A percentile compares a stretch with the other conserved stretches of the same genome.
phyloP scores from a whole-genome alignment of 208 protist genomes.

The Naegleria fowleri region DNA sequence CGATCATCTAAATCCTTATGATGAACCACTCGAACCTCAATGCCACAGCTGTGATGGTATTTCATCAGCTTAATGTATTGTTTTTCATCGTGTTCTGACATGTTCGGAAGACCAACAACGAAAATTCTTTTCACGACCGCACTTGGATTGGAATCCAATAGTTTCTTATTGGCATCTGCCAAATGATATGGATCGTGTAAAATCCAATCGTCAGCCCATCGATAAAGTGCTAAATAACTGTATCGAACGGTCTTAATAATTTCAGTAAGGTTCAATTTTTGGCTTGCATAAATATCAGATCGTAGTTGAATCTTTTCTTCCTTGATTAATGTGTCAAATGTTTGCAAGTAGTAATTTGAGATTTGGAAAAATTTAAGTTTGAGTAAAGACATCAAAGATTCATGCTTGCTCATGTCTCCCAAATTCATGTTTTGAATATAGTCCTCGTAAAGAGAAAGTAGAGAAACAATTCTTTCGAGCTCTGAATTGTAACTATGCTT shows the following conservation, averaged over 20 bases:
- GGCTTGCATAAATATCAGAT: neutral
- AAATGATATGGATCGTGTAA: neutral
- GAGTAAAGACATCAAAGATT: neutral
- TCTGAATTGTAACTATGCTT: neutral
- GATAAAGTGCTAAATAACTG: neutral
- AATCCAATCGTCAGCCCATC: neutral
- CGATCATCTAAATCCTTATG: neutral
- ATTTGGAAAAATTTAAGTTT: constrained; percentile 21
- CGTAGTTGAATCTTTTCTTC: neutral
- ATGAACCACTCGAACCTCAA: neutral
- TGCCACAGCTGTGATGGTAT: neutral
- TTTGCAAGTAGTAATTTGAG: neutral
- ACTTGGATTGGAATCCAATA: neutral
- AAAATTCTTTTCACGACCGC: constrained; percentile 21
- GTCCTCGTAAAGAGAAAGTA: neutral
- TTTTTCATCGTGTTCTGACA: neutral
- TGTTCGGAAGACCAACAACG: neutral
- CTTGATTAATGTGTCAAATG: neutral
- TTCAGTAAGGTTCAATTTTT: neutral
- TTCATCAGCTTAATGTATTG: neutral
- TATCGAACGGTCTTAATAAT: neutral
- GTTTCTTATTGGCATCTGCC: neutral
- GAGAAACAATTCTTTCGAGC: neutral
- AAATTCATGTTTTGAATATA: constrained; percentile 23
- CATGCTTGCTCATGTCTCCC: neutral